Percentiles rank a stretch among this genome's conserved stretches.
Conservation (phyloP, 805 yeast genomes). For the Cyberlindnera saturnus region DNA sequence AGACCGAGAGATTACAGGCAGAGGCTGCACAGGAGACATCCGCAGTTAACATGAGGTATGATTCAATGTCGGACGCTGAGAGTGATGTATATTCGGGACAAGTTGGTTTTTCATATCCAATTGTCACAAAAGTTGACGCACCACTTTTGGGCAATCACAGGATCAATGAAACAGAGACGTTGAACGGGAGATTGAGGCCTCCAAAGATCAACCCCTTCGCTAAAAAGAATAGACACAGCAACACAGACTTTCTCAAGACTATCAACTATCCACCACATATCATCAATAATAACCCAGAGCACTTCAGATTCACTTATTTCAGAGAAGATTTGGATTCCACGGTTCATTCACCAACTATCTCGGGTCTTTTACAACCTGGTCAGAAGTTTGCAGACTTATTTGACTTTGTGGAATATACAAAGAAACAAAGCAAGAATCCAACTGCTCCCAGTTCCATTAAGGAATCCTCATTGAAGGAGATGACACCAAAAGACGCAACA, state of each 20-base stretch:
- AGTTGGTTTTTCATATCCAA: slow-evolving; percentile 36
- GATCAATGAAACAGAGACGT: slow-evolving; percentile 50
- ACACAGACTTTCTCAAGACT: slow-evolving; percentile 19
- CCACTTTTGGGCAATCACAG: slow-evolving; percentile 33
- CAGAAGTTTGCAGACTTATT: slow-evolving; percentile 60
- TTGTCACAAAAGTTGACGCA: slow-evolving; percentile 37
- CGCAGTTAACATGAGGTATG: slow-evolving; percentile 29
- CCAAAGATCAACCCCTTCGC: slow-evolving; percentile 74
- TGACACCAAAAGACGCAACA: not conserved
- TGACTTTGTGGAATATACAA: slow-evolving; percentile 33
- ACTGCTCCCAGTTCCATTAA: slow-evolving; percentile 10
- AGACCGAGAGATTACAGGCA: slow-evolving; percentile 41
- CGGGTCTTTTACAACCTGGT: slow-evolving; percentile 67
- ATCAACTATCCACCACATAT: slow-evolving; percentile 39
- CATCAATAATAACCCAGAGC: slow-evolving; percentile 41
- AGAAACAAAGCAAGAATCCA: slow-evolving; percentile 6
- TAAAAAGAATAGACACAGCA: slow-evolving; percentile 19
- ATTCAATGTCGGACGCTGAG: slow-evolving; percentile 22
- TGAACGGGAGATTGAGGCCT: slow-evolving; percentile 68
- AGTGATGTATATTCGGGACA: slow-evolving; percentile 21
- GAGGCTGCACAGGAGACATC: slow-evolving; percentile 32
- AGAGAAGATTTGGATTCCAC: slow-evolving; percentile 88
- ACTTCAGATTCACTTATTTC: slow-evolving; percentile 83
- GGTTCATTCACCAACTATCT: slow-evolving; percentile 80
- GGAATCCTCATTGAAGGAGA: not conserved